Evolutionary conservation across 768 basidiomycete genomes (phyloP), one percentile per base, ranked within the genome.

Genomic region (Nidula microcarpa): DNA sequence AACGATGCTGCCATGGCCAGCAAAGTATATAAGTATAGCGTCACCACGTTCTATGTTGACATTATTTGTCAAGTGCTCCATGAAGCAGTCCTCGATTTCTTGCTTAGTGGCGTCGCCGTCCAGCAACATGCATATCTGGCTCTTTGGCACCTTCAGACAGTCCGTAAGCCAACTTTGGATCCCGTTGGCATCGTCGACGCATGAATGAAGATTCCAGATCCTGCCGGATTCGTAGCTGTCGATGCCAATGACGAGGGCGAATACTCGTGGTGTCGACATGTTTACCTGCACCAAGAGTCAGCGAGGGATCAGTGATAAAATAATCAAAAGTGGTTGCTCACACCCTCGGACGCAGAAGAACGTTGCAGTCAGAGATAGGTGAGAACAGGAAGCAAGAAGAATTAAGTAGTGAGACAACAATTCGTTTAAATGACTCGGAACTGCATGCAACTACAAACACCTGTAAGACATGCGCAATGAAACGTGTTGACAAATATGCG

Each of bases 191-290:
- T 89, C 87, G 57, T 83, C 79, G 30, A 79, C 79, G 61, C 84
- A 85, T 39, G 82, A 80, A 52, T 83, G 76, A 36, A 87, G 76
- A 60, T 87, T 82, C 84, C 83, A 87, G 30, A 87, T 78, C 32
- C 63, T 63, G 16, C 79, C 77, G 7, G 84, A 84, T 65, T 85
- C 79, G 72, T 89, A 89, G 59, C 74, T 72, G 68, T 88, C 85
- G 56, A 89, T 79, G 41, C 87, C 87, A 55, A 89, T 75, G 57
- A 89, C 70, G 53, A 89, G 76, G 0, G 84, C 85, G 57, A 85
- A 89, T 41, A 86, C 68, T 16, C 77, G 80, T 37, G 57, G 23
- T 30, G 23, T 30, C 23, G 23, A 30, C 23, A 30, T 30, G 23
- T 30, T 3, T 30, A 30, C 23, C 23, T 30, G 23, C 23, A 30